Percentiles rank a stretch among this genome's conserved stretches.
These are phyloP conservation scores for Hypoxylon sp. DNA, from an alignment of 2,329 filamentous ascomycete species.

Conservation along the genomic window DNA sequence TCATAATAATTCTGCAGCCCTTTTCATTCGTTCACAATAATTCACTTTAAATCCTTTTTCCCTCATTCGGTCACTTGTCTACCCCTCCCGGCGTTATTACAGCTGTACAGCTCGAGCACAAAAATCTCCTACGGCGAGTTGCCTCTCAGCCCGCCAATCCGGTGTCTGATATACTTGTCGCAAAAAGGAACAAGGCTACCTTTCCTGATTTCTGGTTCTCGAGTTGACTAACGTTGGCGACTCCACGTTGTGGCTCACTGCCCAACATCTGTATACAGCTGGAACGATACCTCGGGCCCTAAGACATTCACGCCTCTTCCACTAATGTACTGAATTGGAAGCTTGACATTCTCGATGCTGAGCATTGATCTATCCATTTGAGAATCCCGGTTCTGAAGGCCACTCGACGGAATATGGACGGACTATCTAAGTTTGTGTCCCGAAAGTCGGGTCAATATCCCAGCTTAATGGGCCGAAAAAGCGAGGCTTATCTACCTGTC, in stretches of 20 bases:
- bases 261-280: neutral
- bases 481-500: slow-evolving; percentile 50
- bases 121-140: neutral
- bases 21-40: slow-evolving; percentile 29
- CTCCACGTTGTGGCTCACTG: neutral
- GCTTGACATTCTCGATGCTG: slow-evolving; percentile 36
- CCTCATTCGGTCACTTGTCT: slow-evolving; percentile 2
- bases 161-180: slow-evolving; percentile 15
- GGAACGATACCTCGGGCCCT: neutral
- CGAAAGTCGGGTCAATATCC: slow-evolving; percentile 46
- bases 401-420: slow-evolving; percentile 42
- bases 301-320: neutral
- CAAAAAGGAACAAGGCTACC: slow-evolving; percentile 6
- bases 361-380: slow-evolving; percentile 36
- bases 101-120: neutral
- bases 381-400: slow-evolving; percentile 24
- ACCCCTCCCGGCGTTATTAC: neutral
- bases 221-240: neutral
- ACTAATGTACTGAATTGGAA: slow-evolving; percentile 31
- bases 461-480: slow-evolving; percentile 47
- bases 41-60: slow-evolving; percentile 19
- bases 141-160: neutral
- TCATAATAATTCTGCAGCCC: slow-evolving; percentile 28
- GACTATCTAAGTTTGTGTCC: slow-evolving; percentile 46
- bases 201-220: slow-evolving; percentile 16